Base-by-base conservation (phyloP, 139 green algal species). In the Closterium sp. region DNA sequence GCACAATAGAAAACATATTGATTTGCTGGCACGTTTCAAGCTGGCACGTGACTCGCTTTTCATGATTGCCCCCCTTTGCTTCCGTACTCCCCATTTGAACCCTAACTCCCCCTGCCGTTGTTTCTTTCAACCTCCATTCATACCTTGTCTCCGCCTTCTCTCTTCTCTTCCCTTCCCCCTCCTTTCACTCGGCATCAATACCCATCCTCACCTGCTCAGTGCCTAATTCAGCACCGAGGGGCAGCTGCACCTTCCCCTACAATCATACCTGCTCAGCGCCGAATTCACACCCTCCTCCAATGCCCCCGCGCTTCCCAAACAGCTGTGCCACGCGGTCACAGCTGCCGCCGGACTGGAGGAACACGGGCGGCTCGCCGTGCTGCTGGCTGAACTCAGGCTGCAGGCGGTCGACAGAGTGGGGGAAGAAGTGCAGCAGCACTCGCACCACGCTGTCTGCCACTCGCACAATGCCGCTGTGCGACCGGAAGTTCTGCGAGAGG, bases 381-480 rank as follows among this genome's bases (percentile, higher is more conserved):
- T 98, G 96, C 32, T 97, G 96, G 3, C 96, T 96, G 19, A 87
- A 88, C 95, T 98, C 97, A 1, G 95, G 91, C 28, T 93, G 89
- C 90, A 97, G 92, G 3, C 87, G 88, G 92, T 97, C 96, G 19
- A 97, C 95, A 88, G 94, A 90, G 62, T 93, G 91, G 6, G 96
- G 95, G 88, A 97, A 97, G 94, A 96, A 97, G 89, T 88, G 92
- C 45, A 90, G 92, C 11, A 98, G 89, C 62, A 97, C 79, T 19
- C 96, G 93, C 87, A 97, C 95, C 42, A 97, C 87, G 42, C 93
- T 93, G 45, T 94, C 93, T 2, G 96, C 96, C 31, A 97, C 95
- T 31, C 97, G 92, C 88, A 97, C 89, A 89, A 97, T 96, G 79
- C 96, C 96, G n/a, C 31, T 91, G 93, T 97, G 96, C 11, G 96